Evolutionary conservation across 345 rosid genomes (phyloP).

Genomic region (Hibiscus mutabilis): DNA sequence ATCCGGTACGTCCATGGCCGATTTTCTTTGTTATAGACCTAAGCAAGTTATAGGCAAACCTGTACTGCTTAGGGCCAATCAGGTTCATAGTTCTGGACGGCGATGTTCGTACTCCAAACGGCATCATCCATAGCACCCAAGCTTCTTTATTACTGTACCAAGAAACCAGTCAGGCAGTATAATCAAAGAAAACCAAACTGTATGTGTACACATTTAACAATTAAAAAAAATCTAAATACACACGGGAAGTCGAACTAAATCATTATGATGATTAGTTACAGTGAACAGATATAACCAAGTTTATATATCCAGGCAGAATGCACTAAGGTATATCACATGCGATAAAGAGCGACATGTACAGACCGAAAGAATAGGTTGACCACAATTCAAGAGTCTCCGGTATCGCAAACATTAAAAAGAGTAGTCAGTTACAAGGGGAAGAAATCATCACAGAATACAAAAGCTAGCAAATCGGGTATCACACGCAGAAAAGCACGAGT

Average conservation of each 20-base stretch:
- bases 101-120: background rate
- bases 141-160: background rate
- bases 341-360: background rate
- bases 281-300: too few relatives aligned
- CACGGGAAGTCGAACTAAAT: background rate
- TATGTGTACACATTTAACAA: background rate
- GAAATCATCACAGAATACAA: background rate
- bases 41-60: too few relatives aligned
- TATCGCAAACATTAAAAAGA: background rate
- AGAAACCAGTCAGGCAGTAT: background rate
- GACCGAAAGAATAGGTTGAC: background rate
- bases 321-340: background rate
- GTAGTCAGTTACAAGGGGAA: background rate
- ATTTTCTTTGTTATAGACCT: too few relatives aligned
- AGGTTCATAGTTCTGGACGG: background rate
- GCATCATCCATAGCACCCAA: slow-evolving; percentile 1
- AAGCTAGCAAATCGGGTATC: background rate
- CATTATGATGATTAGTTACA: too few relatives aligned
- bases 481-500: background rate
- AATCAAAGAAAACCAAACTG: background rate
- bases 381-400: background rate
- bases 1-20: too few relatives aligned
- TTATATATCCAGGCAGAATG: background rate
- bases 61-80: background rate
- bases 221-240: background rate